Evolutionary conservation across 805 yeast genomes (phyloP).

Genomic region (Pichia sporocuriosa): DNA sequence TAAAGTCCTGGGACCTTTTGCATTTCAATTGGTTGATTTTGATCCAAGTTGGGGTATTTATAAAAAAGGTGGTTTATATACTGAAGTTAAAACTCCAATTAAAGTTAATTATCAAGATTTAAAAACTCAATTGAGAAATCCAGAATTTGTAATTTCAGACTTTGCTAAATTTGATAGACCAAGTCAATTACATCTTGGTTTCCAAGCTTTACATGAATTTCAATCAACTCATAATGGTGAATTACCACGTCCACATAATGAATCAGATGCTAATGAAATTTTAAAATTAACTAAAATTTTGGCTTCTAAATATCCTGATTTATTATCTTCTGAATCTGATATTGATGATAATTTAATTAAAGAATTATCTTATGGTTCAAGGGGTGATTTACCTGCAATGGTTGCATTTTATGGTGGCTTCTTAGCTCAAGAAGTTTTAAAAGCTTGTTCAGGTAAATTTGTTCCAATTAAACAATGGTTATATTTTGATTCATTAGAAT

Average conservation of each 20-base stretch:
- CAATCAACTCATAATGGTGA: conserved; percentile 51
- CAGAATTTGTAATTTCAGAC: conserved; percentile 78
- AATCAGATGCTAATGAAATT: conserved; percentile 65
- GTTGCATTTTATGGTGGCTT: conserved; percentile 90
- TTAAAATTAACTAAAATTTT: conserved; percentile 53
- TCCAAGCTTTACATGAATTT: conserved; percentile 81
- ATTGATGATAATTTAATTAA: conserved; percentile 59
- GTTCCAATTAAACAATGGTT: conserved; percentile 88
- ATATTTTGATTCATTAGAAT: conserved; percentile 91
- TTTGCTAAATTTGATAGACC: conserved; percentile 94
- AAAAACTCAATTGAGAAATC: conserved; percentile 56
- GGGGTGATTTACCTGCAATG: conserved; percentile 87
- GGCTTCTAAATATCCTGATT: conserved; percentile 46
- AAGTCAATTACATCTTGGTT: conserved; percentile 82
- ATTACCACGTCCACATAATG: conserved; percentile 72
- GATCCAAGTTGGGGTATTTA: conserved; percentile 55
- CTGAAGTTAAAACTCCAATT: conserved; percentile 83
- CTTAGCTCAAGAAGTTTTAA: conserved; percentile 93
- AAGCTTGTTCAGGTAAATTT: conserved; percentile 92
- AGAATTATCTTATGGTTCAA: conserved; percentile 76
- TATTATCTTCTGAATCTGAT: conserved; percentile 48
- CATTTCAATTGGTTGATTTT: conserved; percentile 62
- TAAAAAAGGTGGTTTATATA: conserved; percentile 79
- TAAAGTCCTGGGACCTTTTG: conserved; percentile 90
- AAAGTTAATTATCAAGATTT: conserved; percentile 58